Evolutionary conservation across 305 asterid species (phyloP).

Genomic region (Plantago coronopus): DNA sequence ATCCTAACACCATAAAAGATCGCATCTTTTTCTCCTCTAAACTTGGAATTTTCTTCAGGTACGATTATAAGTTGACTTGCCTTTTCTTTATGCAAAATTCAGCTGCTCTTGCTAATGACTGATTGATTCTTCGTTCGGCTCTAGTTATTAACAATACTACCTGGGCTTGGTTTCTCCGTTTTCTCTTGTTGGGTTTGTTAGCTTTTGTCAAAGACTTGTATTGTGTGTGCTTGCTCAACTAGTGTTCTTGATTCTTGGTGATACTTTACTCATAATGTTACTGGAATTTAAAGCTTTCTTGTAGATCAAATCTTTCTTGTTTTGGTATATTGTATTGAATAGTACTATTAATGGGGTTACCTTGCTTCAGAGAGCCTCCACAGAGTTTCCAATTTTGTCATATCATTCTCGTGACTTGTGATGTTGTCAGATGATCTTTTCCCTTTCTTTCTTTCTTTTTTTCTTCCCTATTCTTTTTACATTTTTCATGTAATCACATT

Average conservation of each 20-base stretch:
- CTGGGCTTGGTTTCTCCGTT: too few relatives aligned
- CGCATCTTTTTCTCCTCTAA: slow-evolving; percentile 21
- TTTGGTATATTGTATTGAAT: neutral
- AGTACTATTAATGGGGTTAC: neutral
- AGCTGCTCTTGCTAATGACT: slow-evolving; percentile 4
- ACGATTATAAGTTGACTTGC: slow-evolving; percentile 26
- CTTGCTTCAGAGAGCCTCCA: slow-evolving; percentile 2
- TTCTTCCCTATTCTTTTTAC: slow-evolving; percentile 1
- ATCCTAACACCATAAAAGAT: slow-evolving; percentile 27
- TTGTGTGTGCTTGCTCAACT: slow-evolving; percentile 39
- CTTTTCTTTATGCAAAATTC: slow-evolving; percentile 12
- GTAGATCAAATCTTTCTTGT: slow-evolving; percentile 18
- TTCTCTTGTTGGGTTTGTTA: slow-evolving; percentile 18
- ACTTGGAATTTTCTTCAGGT: slow-evolving; percentile 50
- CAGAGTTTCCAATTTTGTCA: slow-evolving; percentile 29
- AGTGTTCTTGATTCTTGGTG: slow-evolving; percentile 39
- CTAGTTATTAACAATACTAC: too few relatives aligned
- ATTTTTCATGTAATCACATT: neutral
- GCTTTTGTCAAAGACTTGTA: slow-evolving; percentile 20
- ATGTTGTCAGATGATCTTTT: slow-evolving; percentile 18
- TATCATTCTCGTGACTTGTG: slow-evolving; percentile 46
- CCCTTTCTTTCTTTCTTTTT: slow-evolving; percentile 8
- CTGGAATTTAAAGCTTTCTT: slow-evolving; percentile 35
- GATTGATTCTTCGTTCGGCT: slow-evolving; percentile 13
- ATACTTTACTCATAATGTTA: slow-evolving; percentile 52